phyloP scores from a whole-genome alignment of 2,329 filamentous ascomycete genomes.

The Aspergillus proliferans region DNA sequence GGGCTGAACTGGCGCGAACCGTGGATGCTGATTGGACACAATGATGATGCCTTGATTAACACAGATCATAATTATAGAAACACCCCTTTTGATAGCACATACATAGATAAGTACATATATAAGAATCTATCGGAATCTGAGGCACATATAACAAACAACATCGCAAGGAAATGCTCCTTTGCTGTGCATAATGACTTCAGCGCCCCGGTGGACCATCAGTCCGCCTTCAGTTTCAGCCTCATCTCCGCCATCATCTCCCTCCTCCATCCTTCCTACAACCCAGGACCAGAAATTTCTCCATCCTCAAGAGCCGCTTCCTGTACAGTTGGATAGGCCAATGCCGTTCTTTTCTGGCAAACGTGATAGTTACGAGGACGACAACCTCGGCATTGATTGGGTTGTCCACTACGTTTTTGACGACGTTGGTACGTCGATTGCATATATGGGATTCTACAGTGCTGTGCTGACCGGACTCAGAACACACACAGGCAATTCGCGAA shows the following conservation, averaged over 20 bases:
- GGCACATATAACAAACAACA: no score
- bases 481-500: constrained; percentile 61
- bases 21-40: background rate
- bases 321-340: constrained; percentile 11
- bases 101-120: background rate
- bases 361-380: constrained; percentile 37
- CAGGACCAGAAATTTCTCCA: background rate
- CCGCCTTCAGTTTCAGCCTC: background rate
- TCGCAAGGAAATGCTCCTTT: no score
- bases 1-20: constrained; percentile 18
- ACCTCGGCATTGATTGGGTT: constrained; percentile 79
- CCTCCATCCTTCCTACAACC: background rate
- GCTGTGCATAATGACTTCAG: no score
- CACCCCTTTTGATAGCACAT: background rate
- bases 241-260: background rate
- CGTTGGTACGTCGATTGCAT: constrained; percentile 47
- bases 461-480: constrained; percentile 46
- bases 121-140: no score
- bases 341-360: constrained; percentile 18
- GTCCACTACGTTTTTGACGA: constrained; percentile 69
- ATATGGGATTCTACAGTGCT: background rate
- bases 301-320: background rate
- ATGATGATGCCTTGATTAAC: constrained; percentile 1
- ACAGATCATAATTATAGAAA: no score
- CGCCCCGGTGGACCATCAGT: no score